Conservation (phyloP, 2,329 filamentous ascomycete genomes). For the Chaetomium sp. region DNA sequence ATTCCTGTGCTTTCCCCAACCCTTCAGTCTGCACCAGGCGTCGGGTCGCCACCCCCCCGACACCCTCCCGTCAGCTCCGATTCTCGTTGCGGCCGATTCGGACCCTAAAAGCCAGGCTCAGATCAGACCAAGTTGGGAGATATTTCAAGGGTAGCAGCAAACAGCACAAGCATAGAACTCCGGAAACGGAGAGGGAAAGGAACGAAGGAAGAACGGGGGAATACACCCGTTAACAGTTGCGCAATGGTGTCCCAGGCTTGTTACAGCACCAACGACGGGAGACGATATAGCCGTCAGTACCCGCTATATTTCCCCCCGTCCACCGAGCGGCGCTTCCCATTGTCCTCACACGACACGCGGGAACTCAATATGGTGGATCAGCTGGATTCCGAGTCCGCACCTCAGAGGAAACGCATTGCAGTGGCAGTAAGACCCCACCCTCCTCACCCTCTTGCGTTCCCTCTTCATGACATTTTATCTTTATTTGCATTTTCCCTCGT, state of each 20-base stretch:
- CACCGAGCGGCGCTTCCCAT: conserved; percentile 44
- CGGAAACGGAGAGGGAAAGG: conserved; percentile 3
- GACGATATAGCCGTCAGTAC: conserved; percentile 48
- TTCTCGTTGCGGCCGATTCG: neutral
- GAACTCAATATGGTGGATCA: conserved; percentile 45
- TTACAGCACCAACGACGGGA: conserved; percentile 43
- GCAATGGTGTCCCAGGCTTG: conserved; percentile 49
- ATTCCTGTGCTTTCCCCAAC: neutral
- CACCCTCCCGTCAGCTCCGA: neutral
- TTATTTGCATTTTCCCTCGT: neutral
- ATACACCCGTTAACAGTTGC: conserved; percentile 28
- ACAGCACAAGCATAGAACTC: neutral
- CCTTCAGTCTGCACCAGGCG: neutral
- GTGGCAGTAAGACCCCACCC: conserved; percentile 54
- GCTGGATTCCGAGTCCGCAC: conserved; percentile 46
- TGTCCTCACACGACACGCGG: conserved; percentile 43
- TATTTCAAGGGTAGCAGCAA: neutral
- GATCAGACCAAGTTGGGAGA: neutral
- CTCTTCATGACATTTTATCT: neutral
- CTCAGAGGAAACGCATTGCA: conserved; percentile 59
- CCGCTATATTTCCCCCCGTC: conserved; percentile 44
- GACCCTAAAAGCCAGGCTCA: neutral
- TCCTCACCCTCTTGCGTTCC: neutral
- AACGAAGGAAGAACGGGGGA: conserved; percentile 3
- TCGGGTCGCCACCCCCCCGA: neutral